Evolutionary conservation across 176 grass and related monocot genomes (phyloP).

Genomic region (Eragrostis curvula): DNA sequence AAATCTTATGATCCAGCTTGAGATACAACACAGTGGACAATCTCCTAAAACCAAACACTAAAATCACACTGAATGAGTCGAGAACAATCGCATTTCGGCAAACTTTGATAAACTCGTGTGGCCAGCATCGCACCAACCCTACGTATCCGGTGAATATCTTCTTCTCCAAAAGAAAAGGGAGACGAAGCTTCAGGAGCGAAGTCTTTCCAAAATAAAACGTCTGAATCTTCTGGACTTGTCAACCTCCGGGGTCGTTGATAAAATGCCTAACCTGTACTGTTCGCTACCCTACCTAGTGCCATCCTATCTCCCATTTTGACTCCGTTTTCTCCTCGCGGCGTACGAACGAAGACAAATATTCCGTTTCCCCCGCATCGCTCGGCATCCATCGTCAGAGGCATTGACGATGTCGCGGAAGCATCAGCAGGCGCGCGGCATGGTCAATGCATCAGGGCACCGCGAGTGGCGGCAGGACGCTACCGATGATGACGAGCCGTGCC

Average conservation of each 20-base stretch:
- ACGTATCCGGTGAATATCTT: background rate
- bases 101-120: background rate
- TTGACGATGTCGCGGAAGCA: constrained; percentile 19
- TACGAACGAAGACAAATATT: constrained; percentile 11
- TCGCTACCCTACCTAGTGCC: background rate
- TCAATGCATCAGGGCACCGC: background rate
- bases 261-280: constrained; percentile 41
- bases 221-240: constrained; percentile 23
- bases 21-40: background rate
- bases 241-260: constrained; percentile 20
- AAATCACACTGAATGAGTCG: background rate
- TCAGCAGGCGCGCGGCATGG: background rate
- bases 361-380: background rate
- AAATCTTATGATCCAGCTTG: background rate
- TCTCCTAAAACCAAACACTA: background rate
- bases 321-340: background rate
- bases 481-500: background rate
- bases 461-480: constrained; percentile 17
- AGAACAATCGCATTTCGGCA: background rate
- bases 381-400: background rate
- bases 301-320: constrained; percentile 35
- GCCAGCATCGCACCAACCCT: background rate
- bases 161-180: background rate
- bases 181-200: background rate
- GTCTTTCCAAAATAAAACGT: background rate